Evolutionary conservation across 176 grass and related monocot species (phyloP).

Genomic region (Urochloa ruziziensis): DNA sequence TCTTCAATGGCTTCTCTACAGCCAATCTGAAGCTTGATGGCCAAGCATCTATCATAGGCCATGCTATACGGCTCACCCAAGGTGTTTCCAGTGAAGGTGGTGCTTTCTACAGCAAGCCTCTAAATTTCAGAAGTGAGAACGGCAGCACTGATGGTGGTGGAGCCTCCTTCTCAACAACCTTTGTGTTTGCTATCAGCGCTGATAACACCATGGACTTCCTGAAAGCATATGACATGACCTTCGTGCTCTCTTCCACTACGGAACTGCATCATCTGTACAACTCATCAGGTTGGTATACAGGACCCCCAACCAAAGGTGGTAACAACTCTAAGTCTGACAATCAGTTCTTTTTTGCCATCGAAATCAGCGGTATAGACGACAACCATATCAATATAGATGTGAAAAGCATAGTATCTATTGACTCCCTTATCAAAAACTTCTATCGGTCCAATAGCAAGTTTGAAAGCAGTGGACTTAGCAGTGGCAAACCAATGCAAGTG

Average conservation of each 20-base stretch:
- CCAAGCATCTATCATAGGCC: not conserved
- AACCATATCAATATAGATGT: not conserved
- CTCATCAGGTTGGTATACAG: not conserved
- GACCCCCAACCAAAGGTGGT: not conserved
- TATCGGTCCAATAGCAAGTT: not conserved
- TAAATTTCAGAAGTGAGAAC: not conserved
- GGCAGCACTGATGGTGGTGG: not conserved
- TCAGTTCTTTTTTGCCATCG: not conserved
- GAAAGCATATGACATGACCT: not conserved
- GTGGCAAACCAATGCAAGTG: not conserved
- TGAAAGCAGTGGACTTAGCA: not conserved
- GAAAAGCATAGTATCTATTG: not conserved
- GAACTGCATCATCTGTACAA: not conserved
- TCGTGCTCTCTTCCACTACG: not conserved
- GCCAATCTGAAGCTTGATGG: not conserved
- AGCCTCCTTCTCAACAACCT: not conserved
- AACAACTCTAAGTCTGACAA: not conserved
- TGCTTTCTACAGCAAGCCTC: not conserved
- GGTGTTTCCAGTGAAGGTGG: not conserved
- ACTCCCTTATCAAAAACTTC: not conserved
- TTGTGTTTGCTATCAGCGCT: not conserved
- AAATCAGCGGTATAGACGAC: not conserved
- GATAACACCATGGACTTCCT: not conserved
- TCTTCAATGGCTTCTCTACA: not conserved
- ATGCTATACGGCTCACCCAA: not conserved